These are phyloP conservation scores for Ophiosphaerella narmari DNA, from an alignment of 2,329 filamentous ascomycete genomes.

Conservation along the genomic window DNA sequence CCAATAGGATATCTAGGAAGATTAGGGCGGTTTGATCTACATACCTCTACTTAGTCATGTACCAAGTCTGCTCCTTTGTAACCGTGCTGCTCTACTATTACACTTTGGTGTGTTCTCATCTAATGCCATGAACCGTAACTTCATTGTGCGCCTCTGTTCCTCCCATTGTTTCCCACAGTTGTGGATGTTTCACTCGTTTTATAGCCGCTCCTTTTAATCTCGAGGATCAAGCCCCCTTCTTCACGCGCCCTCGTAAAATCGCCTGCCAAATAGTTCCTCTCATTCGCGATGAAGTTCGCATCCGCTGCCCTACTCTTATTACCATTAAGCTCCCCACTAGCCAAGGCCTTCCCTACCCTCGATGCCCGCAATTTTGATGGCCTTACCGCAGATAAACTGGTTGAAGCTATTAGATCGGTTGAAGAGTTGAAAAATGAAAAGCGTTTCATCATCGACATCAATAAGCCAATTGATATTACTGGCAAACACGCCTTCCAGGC, in stretches of 20 bases:
- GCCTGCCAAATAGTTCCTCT: too few species aligned
- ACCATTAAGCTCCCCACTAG: slow-evolving; percentile 4
- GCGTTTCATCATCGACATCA: slow-evolving; percentile 21
- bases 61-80: too few species aligned
- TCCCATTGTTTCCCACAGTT: too few species aligned
- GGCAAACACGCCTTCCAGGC: slow-evolving; percentile 36
- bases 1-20: too few species aligned
- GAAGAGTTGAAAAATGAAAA: slow-evolving; percentile 16
- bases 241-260: too few species aligned
- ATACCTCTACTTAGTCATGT: too few species aligned
- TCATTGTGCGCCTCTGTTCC: too few species aligned
- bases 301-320: slow-evolving; percentile 11
- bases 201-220: neutral
- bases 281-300: slow-evolving; percentile 18
- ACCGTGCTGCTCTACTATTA: too few species aligned
- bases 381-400: slow-evolving; percentile 15
- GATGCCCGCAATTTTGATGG: slow-evolving; percentile 4
- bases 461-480: slow-evolving; percentile 31
- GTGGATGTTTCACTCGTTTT: too few species aligned
- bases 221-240: neutral
- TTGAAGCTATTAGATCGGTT: slow-evolving; percentile 12
- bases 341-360: slow-evolving; percentile 20
- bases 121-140: too few species aligned
- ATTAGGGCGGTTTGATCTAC: too few species aligned
- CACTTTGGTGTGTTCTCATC: too few species aligned